Evolutionary conservation across 345 rosid genomes (phyloP).

Genomic region (Populus ilicifolia): DNA sequence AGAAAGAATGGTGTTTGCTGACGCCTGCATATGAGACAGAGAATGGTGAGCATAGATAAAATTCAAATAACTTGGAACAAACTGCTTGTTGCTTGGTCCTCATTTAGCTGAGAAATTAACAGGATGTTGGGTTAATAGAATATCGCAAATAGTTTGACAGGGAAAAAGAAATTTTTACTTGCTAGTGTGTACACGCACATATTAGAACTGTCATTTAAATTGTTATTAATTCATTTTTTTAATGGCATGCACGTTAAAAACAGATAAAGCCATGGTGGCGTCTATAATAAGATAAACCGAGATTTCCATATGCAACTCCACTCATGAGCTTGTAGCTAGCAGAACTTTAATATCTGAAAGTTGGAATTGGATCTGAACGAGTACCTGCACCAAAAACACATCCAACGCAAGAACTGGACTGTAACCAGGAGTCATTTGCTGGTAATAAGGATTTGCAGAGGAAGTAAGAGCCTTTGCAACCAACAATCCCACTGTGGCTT

Average conservation of each 20-base stretch:
- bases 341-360: background rate
- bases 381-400: constrained; percentile 96
- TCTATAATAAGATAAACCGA: background rate
- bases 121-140: background rate
- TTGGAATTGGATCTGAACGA: background rate
- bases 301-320: background rate
- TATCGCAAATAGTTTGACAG: background rate
- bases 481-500: constrained; percentile 83
- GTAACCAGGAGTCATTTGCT: constrained; percentile 74
- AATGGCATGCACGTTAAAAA: background rate
- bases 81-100: too few species aligned
- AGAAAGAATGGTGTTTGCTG: constrained; percentile 89
- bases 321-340: background rate
- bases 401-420: constrained; percentile 89
- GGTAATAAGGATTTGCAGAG: constrained; percentile 79
- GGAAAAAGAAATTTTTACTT: background rate
- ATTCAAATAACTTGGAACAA: background rate
- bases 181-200: background rate
- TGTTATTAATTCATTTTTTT: background rate
- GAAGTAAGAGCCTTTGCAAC: constrained; percentile 96
- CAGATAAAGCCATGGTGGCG: background rate
- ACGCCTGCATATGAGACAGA: constrained; percentile 58
- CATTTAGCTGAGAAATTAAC: background rate
- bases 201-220: background rate
- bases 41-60: background rate